phyloP scores from a whole-genome alignment of 257 asterid species.

The Datura wrightii region DNA sequence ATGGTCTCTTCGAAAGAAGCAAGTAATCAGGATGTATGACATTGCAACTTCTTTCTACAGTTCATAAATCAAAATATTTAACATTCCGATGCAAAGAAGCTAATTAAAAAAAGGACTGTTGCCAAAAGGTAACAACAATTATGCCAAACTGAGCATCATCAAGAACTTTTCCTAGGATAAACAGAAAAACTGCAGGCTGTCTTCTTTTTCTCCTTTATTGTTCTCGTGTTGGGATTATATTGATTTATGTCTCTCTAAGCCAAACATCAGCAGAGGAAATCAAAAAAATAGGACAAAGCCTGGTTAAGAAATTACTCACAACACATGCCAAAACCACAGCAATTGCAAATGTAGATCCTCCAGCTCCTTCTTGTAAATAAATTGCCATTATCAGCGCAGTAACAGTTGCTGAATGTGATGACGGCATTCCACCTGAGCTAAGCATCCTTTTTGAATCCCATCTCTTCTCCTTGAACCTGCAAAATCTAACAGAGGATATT shows the following conservation, averaged over 20 bases:
- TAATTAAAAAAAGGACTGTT: background rate
- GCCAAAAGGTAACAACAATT: background rate
- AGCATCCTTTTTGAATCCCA: constrained; percentile 95
- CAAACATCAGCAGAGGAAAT: constrained; percentile 43
- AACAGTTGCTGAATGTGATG: constrained; percentile 95
- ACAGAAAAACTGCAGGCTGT: background rate
- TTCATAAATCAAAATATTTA: background rate
- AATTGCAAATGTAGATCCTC: constrained; percentile 79
- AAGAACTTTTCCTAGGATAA: background rate
- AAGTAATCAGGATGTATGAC: background rate
- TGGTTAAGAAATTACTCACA: constrained; percentile 91
- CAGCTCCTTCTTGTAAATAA: constrained; percentile 79
- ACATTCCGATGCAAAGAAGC: background rate
- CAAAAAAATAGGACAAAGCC: constrained; percentile 57
- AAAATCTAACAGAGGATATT: constrained; percentile 53
- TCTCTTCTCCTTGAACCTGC: constrained; percentile 92
- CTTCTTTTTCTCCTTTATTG: background rate
- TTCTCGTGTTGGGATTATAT: background rate
- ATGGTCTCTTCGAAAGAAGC: background rate
- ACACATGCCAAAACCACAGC: constrained; percentile 95
- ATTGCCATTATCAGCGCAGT: constrained; percentile 83
- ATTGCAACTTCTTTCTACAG: background rate
- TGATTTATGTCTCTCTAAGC: background rate
- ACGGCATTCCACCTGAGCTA: constrained; percentile 99
- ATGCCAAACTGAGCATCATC: background rate